Evolutionary conservation across 345 rosid species (phyloP), one percentile per base, ranked within the genome.

Genomic region (Passiflora organensis): DNA sequence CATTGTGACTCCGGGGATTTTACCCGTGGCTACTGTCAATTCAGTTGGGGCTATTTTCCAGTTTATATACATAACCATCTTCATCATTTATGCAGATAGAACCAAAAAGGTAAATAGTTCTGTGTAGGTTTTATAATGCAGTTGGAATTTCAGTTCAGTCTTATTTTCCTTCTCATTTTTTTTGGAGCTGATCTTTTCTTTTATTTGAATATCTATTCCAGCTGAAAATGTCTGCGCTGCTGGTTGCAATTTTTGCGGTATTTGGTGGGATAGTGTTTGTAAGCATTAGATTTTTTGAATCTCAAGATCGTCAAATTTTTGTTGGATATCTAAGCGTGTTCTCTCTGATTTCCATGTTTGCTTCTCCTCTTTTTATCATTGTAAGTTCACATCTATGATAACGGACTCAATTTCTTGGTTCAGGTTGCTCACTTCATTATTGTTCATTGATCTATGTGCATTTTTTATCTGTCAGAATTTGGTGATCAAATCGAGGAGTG

Each of bases 291-390:
- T 46, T 62, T 50, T 62, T 73, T 2, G 60, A 68, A 15, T 23
- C 64, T n/a, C 36, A 58, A 11, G 12, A 20, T 12, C 54, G 83
- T 32, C 76, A 71, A 36, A 39, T 52, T n/a, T 63, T 81, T 49
- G 69, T 81, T 1, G 83, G 86, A 60, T 81, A 76, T 53, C 43
- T 81, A 51, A 76, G 80, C 36, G 71, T 81, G 38, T 69, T 70
- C 39, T 78, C 83, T 53, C 71, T 78, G n/a, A 67, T 80, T 23
- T 62, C 67, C 36, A 80, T 80, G 85, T 75, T 77, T 51, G 82
- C 78, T 16, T 77, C 80, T 0, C 85, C 82, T 13, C 72, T 80
- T 28, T 69, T 73, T 25, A 51, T 77, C 34, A 77, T 80, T 37
- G 80, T 77, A 77, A 65, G 82, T 38, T 43, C 55, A 49, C 41